A percentile compares a stretch with the other conserved stretches of the same genome.
Evolutionary conservation across 495 filamentous ascomycete genomes (phyloP).

Genomic region (Massariosphaeria phaeospora): DNA sequence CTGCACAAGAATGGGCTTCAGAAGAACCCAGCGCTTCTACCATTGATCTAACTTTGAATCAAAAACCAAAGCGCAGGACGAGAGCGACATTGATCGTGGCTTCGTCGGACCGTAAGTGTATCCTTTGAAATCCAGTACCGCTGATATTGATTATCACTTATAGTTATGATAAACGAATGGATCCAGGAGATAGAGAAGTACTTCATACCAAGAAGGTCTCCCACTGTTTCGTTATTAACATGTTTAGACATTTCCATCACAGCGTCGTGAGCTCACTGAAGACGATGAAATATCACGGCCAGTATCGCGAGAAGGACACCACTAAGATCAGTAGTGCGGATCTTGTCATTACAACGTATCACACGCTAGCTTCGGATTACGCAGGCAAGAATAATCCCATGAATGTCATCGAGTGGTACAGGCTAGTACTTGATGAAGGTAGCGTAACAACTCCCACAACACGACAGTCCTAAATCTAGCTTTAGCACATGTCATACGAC

Average conservation of each 20-base stretch:
- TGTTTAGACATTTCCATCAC: slow-evolving; percentile 5
- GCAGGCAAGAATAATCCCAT: neutral
- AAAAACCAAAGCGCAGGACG: neutral
- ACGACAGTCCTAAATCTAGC: neutral
- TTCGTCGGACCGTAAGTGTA: slow-evolving; percentile 9
- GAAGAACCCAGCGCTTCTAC: neutral
- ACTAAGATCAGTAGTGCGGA: slow-evolving; percentile 9
- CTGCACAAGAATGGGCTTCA: slow-evolving; percentile 10
- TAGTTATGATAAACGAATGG: slow-evolving; percentile 25
- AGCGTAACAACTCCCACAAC: neutral
- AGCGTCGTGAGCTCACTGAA: neutral
- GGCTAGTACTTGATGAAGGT: slow-evolving; percentile 24
- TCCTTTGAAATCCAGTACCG: neutral
- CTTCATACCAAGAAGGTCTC: neutral
- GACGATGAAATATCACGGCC: slow-evolving; percentile 24
- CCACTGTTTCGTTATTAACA: neutral
- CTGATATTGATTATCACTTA: neutral
- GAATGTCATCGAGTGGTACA: slow-evolving; percentile 8
- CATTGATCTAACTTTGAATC: neutral
- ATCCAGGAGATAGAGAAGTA: slow-evolving; percentile 18
- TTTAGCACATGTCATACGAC: slow-evolving; percentile 24
- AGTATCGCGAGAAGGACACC: slow-evolving; percentile 5
- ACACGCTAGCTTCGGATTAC: slow-evolving; percentile 16
- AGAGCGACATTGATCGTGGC: slow-evolving; percentile 15
- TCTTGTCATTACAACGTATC: slow-evolving; percentile 20